These are phyloP conservation scores for Catunica adiposa DNA, from an alignment of 2,329 filamentous ascomycete species.

Conservation along the genomic window DNA sequence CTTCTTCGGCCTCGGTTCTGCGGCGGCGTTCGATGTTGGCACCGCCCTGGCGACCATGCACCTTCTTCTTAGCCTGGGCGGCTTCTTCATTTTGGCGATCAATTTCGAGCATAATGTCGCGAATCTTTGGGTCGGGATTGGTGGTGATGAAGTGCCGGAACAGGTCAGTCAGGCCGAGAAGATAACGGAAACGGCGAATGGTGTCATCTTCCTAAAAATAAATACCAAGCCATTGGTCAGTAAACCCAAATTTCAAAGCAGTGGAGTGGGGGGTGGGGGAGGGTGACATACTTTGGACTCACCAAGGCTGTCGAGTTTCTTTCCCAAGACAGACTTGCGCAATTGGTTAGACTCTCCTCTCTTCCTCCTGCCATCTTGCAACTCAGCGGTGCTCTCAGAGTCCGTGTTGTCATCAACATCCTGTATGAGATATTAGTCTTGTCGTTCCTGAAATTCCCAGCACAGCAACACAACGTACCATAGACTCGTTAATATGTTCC, in stretches of 20 bases:
- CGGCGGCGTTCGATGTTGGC: constrained; percentile 62
- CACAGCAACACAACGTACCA: constrained; percentile 1
- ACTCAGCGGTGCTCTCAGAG: constrained; percentile 63
- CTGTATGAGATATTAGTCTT: constrained; percentile 19
- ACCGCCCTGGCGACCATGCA: constrained; percentile 64
- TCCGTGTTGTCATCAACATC: constrained; percentile 50
- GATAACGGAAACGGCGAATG: constrained; percentile 82
- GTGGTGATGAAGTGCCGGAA: constrained; percentile 99
- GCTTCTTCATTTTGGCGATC: constrained; percentile 78
- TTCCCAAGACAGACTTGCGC: constrained; percentile 81
- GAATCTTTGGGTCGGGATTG: constrained; percentile 87
- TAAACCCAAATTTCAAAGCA: no score
- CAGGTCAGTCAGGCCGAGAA: constrained; percentile 84
- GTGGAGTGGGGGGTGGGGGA: neutral
- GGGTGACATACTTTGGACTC: constrained; percentile 60
- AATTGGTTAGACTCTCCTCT: constrained; percentile 76
- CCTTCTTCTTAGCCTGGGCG: constrained; percentile 50
- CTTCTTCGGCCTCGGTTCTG: constrained; percentile 92
- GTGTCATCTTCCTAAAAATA: constrained; percentile 69
- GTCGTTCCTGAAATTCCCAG: neutral
- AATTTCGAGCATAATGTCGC: constrained; percentile 85
- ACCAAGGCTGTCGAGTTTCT: constrained; percentile 81
- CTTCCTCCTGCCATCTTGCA: constrained; percentile 59
- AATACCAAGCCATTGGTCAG: constrained; percentile 4
- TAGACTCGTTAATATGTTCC: constrained; percentile 22